phyloP scores from a whole-genome alignment of 2,329 filamentous ascomycete species.

The Paradendryphiella salina region DNA sequence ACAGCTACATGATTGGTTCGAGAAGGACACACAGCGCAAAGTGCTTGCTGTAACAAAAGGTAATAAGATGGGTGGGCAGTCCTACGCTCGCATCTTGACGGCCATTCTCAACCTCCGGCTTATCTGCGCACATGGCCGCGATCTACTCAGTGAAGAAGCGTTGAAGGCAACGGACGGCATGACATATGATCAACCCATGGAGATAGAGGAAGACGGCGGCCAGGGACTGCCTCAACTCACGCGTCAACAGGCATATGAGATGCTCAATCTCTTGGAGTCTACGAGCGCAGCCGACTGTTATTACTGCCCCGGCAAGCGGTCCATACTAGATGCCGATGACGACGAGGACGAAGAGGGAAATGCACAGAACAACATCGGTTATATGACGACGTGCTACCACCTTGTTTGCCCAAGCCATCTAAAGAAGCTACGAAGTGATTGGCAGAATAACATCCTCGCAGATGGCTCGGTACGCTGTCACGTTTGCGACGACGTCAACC shows the following conservation, averaged over 20 bases:
- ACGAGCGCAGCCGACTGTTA: constrained; percentile 75
- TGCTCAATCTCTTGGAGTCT: constrained; percentile 81
- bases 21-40: constrained; percentile 76
- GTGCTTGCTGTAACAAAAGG: constrained; percentile 72
- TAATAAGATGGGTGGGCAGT: constrained; percentile 74
- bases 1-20: constrained; percentile 80
- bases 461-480: constrained; percentile 64
- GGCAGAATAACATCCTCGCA: constrained; percentile 48
- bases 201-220: constrained; percentile 78
- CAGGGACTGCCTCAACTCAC: constrained; percentile 63
- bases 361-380: constrained; percentile 64
- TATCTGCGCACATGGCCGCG: constrained; percentile 91
- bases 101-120: constrained; percentile 86
- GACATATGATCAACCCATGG: constrained; percentile 83
- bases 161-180: constrained; percentile 77
- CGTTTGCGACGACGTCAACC: constrained; percentile 67
- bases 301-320: constrained; percentile 64
- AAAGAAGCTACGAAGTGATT: constrained; percentile 59
- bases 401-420: constrained; percentile 79
- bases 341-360: constrained; percentile 57
- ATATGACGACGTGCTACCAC: constrained; percentile 86
- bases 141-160: constrained; percentile 83
- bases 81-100: constrained; percentile 92
- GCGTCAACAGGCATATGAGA: constrained; percentile 78
- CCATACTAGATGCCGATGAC: constrained; percentile 45